Evolutionary conservation across 2,329 filamentous ascomycete genomes (phyloP).

Genomic region (Phialocephala subalpina): DNA sequence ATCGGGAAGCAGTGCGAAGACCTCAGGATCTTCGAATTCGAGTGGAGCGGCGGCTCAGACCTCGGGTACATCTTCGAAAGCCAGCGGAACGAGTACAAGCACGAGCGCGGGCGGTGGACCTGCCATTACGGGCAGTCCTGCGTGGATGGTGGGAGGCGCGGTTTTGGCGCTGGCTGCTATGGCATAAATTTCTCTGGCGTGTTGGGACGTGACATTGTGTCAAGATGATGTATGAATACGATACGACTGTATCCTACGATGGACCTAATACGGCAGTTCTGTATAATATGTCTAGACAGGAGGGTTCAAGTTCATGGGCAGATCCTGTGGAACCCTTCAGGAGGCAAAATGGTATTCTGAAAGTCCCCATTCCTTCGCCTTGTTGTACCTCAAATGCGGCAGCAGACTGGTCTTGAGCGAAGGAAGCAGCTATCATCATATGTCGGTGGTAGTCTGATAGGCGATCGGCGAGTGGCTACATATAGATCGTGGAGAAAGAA

Average conservation of each 20-base stretch:
- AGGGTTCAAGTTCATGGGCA: background rate
- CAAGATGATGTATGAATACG: background rate
- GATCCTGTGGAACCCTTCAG: background rate
- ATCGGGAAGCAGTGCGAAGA: slow-evolving; percentile 6
- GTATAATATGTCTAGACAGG: background rate
- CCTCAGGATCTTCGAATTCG: slow-evolving; percentile 3
- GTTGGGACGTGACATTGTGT: background rate
- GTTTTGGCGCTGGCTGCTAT: slow-evolving; percentile 27
- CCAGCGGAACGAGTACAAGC: slow-evolving; percentile 11
- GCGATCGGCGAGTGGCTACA: background rate
- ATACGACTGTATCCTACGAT: background rate
- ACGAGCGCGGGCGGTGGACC: slow-evolving; percentile 25
- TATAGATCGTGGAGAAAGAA: background rate
- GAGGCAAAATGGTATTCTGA: background rate
- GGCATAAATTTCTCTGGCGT: slow-evolving; percentile 6
- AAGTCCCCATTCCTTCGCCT: too few relatives aligned
- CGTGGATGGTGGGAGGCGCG: slow-evolving; percentile 32
- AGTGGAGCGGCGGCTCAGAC: slow-evolving; percentile 13
- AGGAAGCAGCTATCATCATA: background rate
- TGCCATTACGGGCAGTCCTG: slow-evolving; percentile 20
- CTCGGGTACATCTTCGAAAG: slow-evolving; percentile 3
- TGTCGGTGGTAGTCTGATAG: background rate
- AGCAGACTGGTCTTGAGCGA: too few relatives aligned
- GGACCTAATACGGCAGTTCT: background rate
- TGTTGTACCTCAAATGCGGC: too few relatives aligned